Evolutionary conservation across 2,329 filamentous ascomycete species (phyloP), one percentile per base, ranked within the genome.

Genomic region (Botryotinia convoluta): DNA sequence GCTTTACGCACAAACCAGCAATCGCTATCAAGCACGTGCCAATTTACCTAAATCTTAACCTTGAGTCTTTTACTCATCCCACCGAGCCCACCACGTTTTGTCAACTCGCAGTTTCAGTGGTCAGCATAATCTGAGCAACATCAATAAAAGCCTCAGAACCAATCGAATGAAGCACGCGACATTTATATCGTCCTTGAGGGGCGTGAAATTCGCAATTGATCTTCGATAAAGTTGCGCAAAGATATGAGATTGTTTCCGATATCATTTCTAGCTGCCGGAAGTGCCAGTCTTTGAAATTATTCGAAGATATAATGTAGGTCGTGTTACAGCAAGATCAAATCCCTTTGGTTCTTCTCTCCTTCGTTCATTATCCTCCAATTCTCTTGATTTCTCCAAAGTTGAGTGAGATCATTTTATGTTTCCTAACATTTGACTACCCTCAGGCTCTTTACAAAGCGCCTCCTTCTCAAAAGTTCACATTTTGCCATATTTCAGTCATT

Each of bases 151-250:
- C 42, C 39, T 69, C 64, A 61, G n/a, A 69, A 35, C 71, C 71
- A 72, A 72, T 63, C 57, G 42, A 72, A 72, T 72, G 71, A 69
- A 72, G 71, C 71, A 72, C 71, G 71, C 71, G 71, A 72, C 71
- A 72, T 42, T 69, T 7, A 32, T 54, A 32, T 62, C 64, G 44
- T 51, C 37, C 54, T 44, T 20, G 57, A 72, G 59, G 35, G 71
- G 60, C 20, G n/a, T 59, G 32, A 20, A 22, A n/a, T 7, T 63
- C 14, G 6, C 29, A 39, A 51, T 63, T 71, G 64, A 51, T 61
- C 42, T 62, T 63, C 54, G n/a, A 71, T 37, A 29, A 62, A 32
- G n/a, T 54, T 71, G 42, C 69, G 20, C 54, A 62, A 62, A 44
- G 39, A 48, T 45, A 63, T 59, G n/a, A 44, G 18, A 37, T 44